Evolutionary conservation across 139 green algal species (phyloP), one percentile per base, ranked within the genome.

Genomic region (Chlorella sp.): DNA sequence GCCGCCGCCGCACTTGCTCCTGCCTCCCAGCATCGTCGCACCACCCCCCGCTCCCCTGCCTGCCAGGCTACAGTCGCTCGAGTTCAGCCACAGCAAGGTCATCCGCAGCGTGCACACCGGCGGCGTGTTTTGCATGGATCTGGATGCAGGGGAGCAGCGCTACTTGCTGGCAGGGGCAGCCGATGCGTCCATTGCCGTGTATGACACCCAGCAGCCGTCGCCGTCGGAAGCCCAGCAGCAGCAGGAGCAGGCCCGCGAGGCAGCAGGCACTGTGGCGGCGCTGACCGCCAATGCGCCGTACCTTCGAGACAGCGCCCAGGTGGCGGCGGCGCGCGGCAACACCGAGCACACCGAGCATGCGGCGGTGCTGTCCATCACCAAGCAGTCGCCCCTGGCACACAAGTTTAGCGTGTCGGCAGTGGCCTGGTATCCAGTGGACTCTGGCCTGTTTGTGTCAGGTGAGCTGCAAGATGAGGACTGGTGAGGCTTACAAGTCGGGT

Each of bases 361-460:
- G 6, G 57, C 76, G 20, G 60, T 89, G 47, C 36, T 62, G 23
- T 81, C 7, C 26, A 74, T 86, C 44, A 74, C 63, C 39, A 82
- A 76, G 23, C 62, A 69, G 65, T 21, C 60, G 5, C 74, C 80
- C 6, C 81, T 62, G 39, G 74, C 51, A 1, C 93, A 95, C 80
- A 83, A 78, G 25, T 91, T 87, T 63, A 87, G 82, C 34, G 86
- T 95, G 17, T 90, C 90, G 4, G 84, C 74, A 25, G 85, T 91
- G n/a, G 71, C 72, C 1, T 97, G 96, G 96, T 98, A 98, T 71
- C 95, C 96, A 2, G 81, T 98, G 0, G 96, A 98, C 87, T 95
- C 91, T 0, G 96, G 95, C 3, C 80, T 96, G 55, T 96, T 96
- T 83, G 88, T 96, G 7, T 91, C 93, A 28, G 92, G 86, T 34